Evolutionary conservation across 495 filamentous ascomycete genomes (phyloP).

Genomic region (Corynascus novoguineensis): DNA sequence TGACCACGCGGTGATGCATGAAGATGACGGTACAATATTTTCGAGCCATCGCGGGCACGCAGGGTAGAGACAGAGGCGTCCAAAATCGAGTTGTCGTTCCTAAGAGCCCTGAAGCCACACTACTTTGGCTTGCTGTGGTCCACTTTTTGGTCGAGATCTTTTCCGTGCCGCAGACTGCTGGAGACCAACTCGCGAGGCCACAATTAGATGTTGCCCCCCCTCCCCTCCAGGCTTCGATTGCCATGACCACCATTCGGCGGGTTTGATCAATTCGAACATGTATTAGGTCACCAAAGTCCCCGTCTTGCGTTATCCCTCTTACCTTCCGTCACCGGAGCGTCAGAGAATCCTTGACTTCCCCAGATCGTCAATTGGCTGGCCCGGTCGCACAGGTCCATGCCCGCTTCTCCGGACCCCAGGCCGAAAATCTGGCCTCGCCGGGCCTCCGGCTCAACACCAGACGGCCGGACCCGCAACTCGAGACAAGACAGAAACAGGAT

Average conservation of each 20-base stretch:
- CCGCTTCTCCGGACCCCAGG: not conserved
- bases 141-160: not conserved
- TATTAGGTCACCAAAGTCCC: no score
- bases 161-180: not conserved
- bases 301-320: no score
- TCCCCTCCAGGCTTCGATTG: no score
- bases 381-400: not conserved
- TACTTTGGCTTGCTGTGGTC: not conserved
- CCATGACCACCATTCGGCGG: no score
- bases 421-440: not conserved
- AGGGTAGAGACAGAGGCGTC: slow-evolving; percentile 20
- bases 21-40: no score
- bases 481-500: not conserved
- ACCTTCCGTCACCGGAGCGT: no score
- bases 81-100: slow-evolving; percentile 5
- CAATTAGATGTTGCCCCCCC: no score
- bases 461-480: not conserved
- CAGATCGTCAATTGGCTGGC: not conserved
- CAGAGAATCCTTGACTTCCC: no score
- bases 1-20: no score
- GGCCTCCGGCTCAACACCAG: not conserved
- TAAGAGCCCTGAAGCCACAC: not conserved
- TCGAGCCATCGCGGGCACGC: slow-evolving; percentile 5
- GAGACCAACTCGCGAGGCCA: not conserved
- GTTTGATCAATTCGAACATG: no score